Evolutionary conservation across 177 flowering plant species (phyloP), one percentile per base, ranked within the genome.

Genomic region (Vitis hybrid): DNA sequence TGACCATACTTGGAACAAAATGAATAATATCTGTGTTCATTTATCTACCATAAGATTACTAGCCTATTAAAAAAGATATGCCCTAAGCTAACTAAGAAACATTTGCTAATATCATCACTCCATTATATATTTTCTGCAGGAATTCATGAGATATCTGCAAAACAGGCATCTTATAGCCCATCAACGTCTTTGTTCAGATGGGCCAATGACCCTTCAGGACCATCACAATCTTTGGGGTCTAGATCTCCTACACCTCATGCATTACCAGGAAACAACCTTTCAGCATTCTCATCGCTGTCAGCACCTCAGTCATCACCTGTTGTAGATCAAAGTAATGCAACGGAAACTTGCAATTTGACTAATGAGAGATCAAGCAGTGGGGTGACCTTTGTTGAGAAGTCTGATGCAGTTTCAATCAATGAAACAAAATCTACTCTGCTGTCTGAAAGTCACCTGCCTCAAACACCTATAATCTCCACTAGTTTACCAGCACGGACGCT

Each of bases 111-210:
- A 52, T 49, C 56, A 48, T 10, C 52, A 62, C 27, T 65, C 67
- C 56, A 2, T 24, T 10, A 6, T 58, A 11, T 56, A 15, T 69
- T 24, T 52, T 20, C 54, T 69, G 72, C 80, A 85, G 91, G 75
- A 57, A 58, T 68, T 75, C 76, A 59, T 50, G 81, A 64, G 41
- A 58, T 69, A 57, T 18, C 71, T 49, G 63, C 71, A 64, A 73
- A 73, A 65, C 80, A 74, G 66, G 62, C 68, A 15, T 71, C 82
- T 58, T 71, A 66, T 74, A 71, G 64, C 52, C 66, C 74, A 54
- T 66, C 80, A 72, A 64, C 59, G 64, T 75, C 81, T 50, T 78
- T 65, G 49, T 76, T 84, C 71, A 77, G 74, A 62, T 74, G 79
- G 82, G 75, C 74, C 50, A 71, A 73, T 65, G 80, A 78, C 18